phyloP scores from a whole-genome alignment of 148 eudicot genomes.

The Rheum nobile region DNA sequence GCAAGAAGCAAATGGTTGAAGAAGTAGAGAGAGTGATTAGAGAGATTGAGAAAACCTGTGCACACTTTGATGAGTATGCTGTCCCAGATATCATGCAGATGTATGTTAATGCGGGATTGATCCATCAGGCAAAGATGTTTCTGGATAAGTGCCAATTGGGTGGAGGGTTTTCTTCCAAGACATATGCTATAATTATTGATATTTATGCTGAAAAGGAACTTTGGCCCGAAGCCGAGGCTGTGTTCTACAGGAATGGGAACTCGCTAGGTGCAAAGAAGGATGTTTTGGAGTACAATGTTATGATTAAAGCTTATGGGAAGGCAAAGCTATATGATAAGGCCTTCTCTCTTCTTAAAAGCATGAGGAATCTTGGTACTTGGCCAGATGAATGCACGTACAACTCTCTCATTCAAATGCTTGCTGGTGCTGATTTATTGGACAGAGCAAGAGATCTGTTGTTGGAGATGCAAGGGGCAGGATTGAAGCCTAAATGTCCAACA shows the following conservation, averaged over 20 bases:
- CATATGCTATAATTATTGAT: constrained; percentile 62
- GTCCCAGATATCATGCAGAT: constrained; percentile 58
- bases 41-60: constrained; percentile 41
- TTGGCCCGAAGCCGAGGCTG: constrained; percentile 76
- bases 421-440: constrained; percentile 60
- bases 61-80: constrained; percentile 48
- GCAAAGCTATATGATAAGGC: constrained; percentile 71
- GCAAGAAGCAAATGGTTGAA: constrained; percentile 51
- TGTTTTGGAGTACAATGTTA: constrained; percentile 65
- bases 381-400: constrained; percentile 81
- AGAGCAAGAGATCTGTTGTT: constrained; percentile 43
- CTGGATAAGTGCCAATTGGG: constrained; percentile 27
- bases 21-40: constrained; percentile 50
- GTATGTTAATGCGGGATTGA: constrained; percentile 55
- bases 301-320: constrained; percentile 82
- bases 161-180: constrained; percentile 43
- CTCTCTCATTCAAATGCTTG: constrained; percentile 76
- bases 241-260: constrained; percentile 42
- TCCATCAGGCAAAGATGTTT: constrained; percentile 34
- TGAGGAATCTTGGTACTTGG: constrained; percentile 80
- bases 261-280: constrained; percentile 41
- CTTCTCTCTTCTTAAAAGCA: constrained; percentile 51
- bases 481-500: constrained; percentile 44
- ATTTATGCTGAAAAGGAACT: constrained; percentile 71
- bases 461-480: constrained; percentile 65